Percentiles rank a stretch among this genome's conserved stretches.
Evolutionary conservation across 805 yeast species (phyloP).

Genomic region (Myxozyma lipomycoides): DNA sequence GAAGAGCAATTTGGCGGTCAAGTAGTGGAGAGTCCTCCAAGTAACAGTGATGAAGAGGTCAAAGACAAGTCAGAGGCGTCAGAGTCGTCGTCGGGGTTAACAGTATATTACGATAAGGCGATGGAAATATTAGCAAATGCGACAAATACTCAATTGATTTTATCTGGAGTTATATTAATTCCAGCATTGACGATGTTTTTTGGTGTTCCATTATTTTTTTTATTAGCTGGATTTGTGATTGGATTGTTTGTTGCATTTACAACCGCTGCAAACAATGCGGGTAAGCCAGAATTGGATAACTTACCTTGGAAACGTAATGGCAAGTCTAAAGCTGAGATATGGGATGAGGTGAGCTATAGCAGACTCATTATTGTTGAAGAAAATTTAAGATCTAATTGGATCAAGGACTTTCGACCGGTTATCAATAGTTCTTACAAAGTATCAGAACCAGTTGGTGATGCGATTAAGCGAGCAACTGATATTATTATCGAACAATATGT

Average conservation of each 20-base stretch:
- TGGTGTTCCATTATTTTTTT: constrained; percentile 22
- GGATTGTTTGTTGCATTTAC: constrained; percentile 21
- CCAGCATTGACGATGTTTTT: constrained; percentile 13
- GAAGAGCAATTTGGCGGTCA: no score
- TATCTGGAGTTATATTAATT: constrained; percentile 5
- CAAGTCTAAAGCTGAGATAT: constrained; percentile 2
- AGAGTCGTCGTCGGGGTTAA: background rate
- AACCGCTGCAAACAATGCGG: constrained; percentile 10
- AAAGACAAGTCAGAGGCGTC: background rate
- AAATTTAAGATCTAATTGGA: background rate
- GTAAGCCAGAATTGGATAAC: constrained; percentile 9
- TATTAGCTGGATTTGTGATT: constrained; percentile 15
- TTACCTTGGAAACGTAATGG: constrained; percentile 21
- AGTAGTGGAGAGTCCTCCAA: no score
- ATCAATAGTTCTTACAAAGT: constrained; percentile 14
- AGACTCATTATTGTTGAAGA: background rate
- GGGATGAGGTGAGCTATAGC: constrained; percentile 7
- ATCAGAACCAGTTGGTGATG: constrained; percentile 11
- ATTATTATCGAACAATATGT: constrained; percentile 22
- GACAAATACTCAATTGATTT: constrained; percentile 14
- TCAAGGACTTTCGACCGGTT: constrained; percentile 13
- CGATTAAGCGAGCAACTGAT: constrained; percentile 17
- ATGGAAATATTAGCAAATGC: constrained; percentile 20
- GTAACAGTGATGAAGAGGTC: background rate
- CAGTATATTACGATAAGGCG: constrained; percentile 6